Percentiles rank a stretch among this genome's conserved stretches.
Evolutionary conservation across 2,329 filamentous ascomycete genomes (phyloP).

Genomic region (Apiospora marii): DNA sequence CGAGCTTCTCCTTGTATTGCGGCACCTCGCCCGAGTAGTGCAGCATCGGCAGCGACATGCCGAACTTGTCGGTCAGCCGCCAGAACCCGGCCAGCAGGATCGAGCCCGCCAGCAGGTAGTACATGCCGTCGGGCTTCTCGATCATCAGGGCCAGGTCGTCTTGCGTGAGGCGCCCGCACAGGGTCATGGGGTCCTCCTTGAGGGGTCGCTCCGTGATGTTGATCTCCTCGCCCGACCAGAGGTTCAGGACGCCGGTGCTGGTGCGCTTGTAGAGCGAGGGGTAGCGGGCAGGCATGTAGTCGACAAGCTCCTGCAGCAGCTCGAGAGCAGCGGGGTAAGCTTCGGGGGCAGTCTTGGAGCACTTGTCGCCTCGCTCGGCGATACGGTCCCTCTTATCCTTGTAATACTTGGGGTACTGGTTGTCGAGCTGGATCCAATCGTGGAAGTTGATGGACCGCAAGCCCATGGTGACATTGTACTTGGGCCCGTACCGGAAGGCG

Average conservation of each 20-base stretch:
- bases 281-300: conserved; percentile 79
- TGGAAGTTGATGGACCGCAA: conserved; percentile 73
- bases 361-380: conserved; percentile 69
- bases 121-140: conserved; percentile 77
- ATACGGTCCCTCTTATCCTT: conserved; percentile 75
- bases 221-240: conserved; percentile 75
- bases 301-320: conserved; percentile 74
- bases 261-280: conserved; percentile 74
- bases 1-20: conserved; percentile 45
- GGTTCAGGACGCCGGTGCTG: conserved; percentile 71
- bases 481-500: conserved; percentile 79
- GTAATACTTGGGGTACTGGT: conserved; percentile 77
- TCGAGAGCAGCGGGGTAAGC: conserved; percentile 78
- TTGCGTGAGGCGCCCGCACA: conserved; percentile 75
- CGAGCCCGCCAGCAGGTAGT: conserved; percentile 80
- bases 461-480: conserved; percentile 81
- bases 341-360: conserved; percentile 72
- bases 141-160: conserved; percentile 89
- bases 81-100: conserved; percentile 85
- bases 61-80: conserved; percentile 81
- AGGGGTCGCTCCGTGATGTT: conserved; percentile 71
- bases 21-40: conserved; percentile 78
- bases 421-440: conserved; percentile 88
- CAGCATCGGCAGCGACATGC: conserved; percentile 81
- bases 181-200: conserved; percentile 80